Evolutionary conservation across 2,329 filamentous ascomycete species (phyloP).

Genomic region (Diaporthe helianthi): DNA sequence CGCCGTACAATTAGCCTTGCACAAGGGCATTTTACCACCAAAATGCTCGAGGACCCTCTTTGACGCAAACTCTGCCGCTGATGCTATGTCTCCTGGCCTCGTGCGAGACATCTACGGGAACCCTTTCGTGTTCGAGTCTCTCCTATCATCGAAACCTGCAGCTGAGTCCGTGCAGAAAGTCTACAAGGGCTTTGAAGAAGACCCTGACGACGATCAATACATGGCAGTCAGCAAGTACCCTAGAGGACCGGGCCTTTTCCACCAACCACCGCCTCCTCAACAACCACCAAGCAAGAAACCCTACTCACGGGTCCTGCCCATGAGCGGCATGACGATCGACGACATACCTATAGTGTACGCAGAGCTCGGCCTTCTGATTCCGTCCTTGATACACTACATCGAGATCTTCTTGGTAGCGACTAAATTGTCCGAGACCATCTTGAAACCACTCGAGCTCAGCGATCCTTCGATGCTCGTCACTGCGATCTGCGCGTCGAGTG

Average conservation of each 20-base stretch:
- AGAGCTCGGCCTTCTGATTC: constrained; percentile 68
- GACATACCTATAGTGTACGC: constrained; percentile 51
- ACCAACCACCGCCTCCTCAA: constrained; percentile 41
- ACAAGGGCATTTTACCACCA: constrained; percentile 39
- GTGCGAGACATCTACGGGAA: constrained; percentile 47
- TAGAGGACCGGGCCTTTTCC: constrained; percentile 66
- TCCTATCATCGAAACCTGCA: constrained; percentile 54
- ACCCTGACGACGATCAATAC: constrained; percentile 55
- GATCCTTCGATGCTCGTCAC: constrained; percentile 65
- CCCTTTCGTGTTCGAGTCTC: constrained; percentile 52
- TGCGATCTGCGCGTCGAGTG: constrained; percentile 73
- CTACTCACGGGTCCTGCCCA: constrained; percentile 54
- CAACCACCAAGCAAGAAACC: constrained; percentile 47
- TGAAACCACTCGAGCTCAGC: constrained; percentile 60
- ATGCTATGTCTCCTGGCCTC: constrained; percentile 41
- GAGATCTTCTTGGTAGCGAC: constrained; percentile 70
- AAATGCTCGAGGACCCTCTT: constrained; percentile 43
- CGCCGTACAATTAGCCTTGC: constrained; percentile 51
- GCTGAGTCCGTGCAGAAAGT: constrained; percentile 47
- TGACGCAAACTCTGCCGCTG: constrained; percentile 38
- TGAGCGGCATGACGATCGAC: constrained; percentile 58
- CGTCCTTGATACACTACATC: constrained; percentile 74
- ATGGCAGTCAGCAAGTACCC: constrained; percentile 58
- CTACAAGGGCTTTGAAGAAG: constrained; percentile 47
- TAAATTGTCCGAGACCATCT: constrained; percentile 61